Evolutionary conservation across 2,329 filamentous ascomycete species (phyloP).

Genomic region (Chrysosphaeria jannelii): DNA sequence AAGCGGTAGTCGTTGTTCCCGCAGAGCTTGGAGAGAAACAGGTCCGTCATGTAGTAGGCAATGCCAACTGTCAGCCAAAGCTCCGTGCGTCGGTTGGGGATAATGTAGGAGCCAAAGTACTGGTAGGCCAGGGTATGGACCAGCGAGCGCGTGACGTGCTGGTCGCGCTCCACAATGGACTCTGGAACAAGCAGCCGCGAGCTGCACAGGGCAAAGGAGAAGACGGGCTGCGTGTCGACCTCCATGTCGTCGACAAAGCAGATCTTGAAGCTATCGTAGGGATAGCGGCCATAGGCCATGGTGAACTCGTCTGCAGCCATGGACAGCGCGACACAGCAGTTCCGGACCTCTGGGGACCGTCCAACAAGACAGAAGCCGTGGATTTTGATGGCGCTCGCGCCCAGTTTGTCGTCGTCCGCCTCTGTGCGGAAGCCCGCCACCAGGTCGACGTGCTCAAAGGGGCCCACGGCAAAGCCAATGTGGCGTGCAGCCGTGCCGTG

Average conservation of each 20-base stretch:
- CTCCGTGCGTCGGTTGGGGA: slow-evolving; percentile 52
- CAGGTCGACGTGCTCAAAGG: slow-evolving; percentile 79
- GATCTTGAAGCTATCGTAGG: slow-evolving; percentile 73
- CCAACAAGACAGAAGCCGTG: slow-evolving; percentile 77
- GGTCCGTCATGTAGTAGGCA: slow-evolving; percentile 81
- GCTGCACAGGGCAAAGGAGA: slow-evolving; percentile 68
- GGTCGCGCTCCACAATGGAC: slow-evolving; percentile 58
- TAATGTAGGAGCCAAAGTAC: slow-evolving; percentile 82
- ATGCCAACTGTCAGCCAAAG: slow-evolving; percentile 75
- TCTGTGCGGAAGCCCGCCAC: slow-evolving; percentile 62
- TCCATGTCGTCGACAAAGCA: slow-evolving; percentile 81
- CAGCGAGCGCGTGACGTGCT: slow-evolving; percentile 50
- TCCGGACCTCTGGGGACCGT: slow-evolving; percentile 51
- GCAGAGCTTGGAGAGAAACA: slow-evolving; percentile 69
- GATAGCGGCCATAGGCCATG: slow-evolving; percentile 65
- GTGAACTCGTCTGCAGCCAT: slow-evolving; percentile 77
- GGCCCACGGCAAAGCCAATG: slow-evolving; percentile 76
- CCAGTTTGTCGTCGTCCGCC: slow-evolving; percentile 74
- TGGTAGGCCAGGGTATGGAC: slow-evolving; percentile 69
- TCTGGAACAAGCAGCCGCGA: slow-evolving; percentile 60
- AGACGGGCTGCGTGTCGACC: slow-evolving; percentile 43
- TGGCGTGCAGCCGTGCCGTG: slow-evolving; percentile 53
- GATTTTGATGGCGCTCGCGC: slow-evolving; percentile 62
- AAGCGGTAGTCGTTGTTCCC: slow-evolving; percentile 90
- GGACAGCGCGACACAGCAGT: slow-evolving; percentile 63